Evolutionary conservation across 345 rosid species (phyloP).

Genomic region (Eucalyptus tenuipes): DNA sequence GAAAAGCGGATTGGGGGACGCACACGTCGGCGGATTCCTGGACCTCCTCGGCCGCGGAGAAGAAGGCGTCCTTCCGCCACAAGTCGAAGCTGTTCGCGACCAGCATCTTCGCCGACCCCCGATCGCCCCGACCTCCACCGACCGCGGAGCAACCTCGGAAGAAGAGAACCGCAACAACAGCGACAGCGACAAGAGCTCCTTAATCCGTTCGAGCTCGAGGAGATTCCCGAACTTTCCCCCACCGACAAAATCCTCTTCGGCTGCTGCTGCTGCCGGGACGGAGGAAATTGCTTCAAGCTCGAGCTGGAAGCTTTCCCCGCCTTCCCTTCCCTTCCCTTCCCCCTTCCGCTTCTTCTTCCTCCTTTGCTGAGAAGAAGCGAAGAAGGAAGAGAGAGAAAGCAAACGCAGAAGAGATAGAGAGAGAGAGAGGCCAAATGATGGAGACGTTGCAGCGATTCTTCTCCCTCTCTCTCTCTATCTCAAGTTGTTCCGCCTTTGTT

Average conservation of each 20-base stretch:
- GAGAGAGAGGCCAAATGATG: background rate
- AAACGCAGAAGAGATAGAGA: constrained; percentile 1
- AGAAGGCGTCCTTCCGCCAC: constrained; percentile 81
- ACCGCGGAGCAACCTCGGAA: background rate
- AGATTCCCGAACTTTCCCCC: background rate
- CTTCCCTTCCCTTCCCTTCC: background rate
- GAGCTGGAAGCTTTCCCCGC: background rate
- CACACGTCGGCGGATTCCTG: constrained; percentile 86
- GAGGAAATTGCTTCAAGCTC: background rate
- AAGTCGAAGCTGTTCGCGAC: constrained; percentile 71
- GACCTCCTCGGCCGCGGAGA: constrained; percentile 92
- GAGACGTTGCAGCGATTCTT: constrained; percentile 2
- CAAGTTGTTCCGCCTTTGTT: background rate
- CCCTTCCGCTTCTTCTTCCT: background rate
- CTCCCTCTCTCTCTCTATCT: background rate
- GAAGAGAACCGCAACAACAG: background rate
- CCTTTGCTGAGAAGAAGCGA: constrained; percentile 12
- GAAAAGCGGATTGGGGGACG: background rate
- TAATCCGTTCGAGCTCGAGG: background rate
- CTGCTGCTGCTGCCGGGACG: background rate
- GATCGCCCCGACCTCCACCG: constrained; percentile 1
- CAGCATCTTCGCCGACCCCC: constrained; percentile 44
- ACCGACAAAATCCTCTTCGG: background rate
- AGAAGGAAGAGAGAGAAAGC: constrained; percentile 22
- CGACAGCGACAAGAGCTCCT: background rate